These are phyloP conservation scores for Trichosporon asahii DNA, from an alignment of 1,284 basidiomycete species.

Conservation along the genomic window DNA sequence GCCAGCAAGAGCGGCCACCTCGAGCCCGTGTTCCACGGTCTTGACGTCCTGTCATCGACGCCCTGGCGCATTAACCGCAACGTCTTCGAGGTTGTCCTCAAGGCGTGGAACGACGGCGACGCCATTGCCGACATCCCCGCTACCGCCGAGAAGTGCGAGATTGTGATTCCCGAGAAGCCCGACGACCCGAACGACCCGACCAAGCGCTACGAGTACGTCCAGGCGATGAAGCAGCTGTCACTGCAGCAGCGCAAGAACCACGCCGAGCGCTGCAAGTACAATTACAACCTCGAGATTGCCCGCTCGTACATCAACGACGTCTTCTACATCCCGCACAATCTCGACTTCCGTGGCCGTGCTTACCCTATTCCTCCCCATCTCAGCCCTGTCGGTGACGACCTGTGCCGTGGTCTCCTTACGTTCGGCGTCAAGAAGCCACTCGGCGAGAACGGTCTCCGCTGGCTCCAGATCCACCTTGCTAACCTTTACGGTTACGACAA, in stretches of 20 bases:
- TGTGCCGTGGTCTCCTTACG: slow-evolving; percentile 80
- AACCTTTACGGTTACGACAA: slow-evolving; percentile 95
- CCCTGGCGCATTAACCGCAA: slow-evolving; percentile 85
- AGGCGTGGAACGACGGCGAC: slow-evolving; percentile 80
- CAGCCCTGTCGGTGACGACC: slow-evolving; percentile 93
- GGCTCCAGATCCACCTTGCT: slow-evolving; percentile 90
- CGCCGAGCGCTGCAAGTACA: slow-evolving; percentile 85
- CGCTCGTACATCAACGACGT: slow-evolving; percentile 63
- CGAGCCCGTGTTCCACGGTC: slow-evolving; percentile 79
- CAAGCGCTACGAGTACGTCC: slow-evolving; percentile 61
- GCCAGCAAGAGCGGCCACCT: slow-evolving; percentile 74
- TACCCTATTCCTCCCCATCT: slow-evolving; percentile 96
- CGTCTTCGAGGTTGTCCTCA: slow-evolving; percentile 67
- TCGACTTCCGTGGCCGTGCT: slow-evolving; percentile 96
- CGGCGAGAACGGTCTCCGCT: slow-evolving; percentile 71
- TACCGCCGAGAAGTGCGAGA: slow-evolving; percentile 45
- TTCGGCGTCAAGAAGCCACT: slow-evolving; percentile 81
- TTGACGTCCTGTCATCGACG: slow-evolving; percentile 86
- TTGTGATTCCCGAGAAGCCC: slow-evolving; percentile 60
- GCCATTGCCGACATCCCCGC: slow-evolving; percentile 75
- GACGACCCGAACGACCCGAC: slow-evolving; percentile 65
- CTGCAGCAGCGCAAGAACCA: slow-evolving; percentile 73
- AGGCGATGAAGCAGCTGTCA: slow-evolving; percentile 62
- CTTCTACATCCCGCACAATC: slow-evolving; percentile 93
- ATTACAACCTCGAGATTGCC: slow-evolving; percentile 97